A percentile compares a stretch with the other conserved stretches of the same genome.
Conservation (phyloP, 371 early-diverging fungal species). For the Synchytrium microbalum region DNA sequence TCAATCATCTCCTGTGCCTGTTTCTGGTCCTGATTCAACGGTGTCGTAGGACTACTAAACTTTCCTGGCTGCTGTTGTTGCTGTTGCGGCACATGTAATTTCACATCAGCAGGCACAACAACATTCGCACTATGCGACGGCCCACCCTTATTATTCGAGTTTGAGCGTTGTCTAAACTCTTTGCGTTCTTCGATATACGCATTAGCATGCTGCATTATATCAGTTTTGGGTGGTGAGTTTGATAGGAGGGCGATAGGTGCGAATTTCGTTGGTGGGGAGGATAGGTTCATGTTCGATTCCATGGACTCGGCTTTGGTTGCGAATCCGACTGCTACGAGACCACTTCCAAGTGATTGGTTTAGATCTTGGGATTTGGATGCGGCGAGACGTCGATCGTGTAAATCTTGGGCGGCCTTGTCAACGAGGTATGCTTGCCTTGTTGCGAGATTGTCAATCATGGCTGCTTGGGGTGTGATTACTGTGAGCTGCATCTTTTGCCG, state of each 20-base stretch:
- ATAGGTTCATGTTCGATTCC: background rate
- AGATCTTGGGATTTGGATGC: background rate
- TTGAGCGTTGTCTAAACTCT: background rate
- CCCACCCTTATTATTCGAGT: background rate
- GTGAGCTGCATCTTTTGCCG: constrained; percentile 1
- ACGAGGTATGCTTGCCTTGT: constrained; percentile 1
- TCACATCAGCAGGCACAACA: background rate
- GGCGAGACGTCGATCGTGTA: background rate
- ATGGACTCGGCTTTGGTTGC: background rate
- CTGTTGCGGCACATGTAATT: background rate
- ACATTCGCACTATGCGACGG: background rate
- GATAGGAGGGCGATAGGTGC: background rate
- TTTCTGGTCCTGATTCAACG: background rate
- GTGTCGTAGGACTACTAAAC: background rate
- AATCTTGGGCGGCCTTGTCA: background rate
- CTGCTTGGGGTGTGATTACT: constrained; percentile 5
- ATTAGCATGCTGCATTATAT: background rate
- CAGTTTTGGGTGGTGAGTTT: background rate
- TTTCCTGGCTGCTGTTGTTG: no score
- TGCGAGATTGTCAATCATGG: constrained; percentile 6
- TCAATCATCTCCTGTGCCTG: background rate
- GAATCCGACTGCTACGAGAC: background rate
- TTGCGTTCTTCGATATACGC: background rate
- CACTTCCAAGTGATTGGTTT: background rate
- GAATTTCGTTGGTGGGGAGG: no score